phyloP scores from a whole-genome alignment of 306 rosid genomes.

The Coriaria nepalensis region DNA sequence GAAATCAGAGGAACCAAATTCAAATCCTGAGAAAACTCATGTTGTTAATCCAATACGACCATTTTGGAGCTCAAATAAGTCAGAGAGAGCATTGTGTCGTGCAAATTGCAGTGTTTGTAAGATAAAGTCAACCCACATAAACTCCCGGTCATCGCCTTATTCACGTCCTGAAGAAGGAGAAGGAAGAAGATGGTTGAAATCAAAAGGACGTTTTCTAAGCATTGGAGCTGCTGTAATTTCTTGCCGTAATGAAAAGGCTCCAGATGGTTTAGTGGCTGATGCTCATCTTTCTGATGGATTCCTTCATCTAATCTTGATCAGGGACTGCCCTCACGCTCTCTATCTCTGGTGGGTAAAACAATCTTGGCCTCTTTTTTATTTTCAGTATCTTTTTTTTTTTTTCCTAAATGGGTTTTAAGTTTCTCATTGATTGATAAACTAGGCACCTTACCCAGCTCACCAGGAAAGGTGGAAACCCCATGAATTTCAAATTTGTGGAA shows the following conservation, averaged over 20 bases:
- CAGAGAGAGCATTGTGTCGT: conserved; percentile 48
- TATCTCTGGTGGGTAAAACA: conserved; percentile 53
- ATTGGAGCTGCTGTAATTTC: conserved; percentile 91
- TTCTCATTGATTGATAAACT: conserved; percentile 4
- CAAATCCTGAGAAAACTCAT: no score
- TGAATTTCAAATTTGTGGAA: conserved; percentile 74
- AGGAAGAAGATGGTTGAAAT: conserved; percentile 54
- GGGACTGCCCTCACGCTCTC: conserved; percentile 66
- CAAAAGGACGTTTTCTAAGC: conserved; percentile 72
- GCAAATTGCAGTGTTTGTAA: conserved; percentile 58
- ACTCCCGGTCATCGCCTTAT: conserved; percentile 24
- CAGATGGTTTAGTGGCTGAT: conserved; percentile 90
- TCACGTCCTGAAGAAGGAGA: conserved; percentile 32
- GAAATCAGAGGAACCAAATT: conserved; percentile 42
- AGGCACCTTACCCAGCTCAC: conserved; percentile 92
- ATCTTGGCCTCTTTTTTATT: neutral
- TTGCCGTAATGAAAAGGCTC: conserved; percentile 79
- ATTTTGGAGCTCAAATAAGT: no score
- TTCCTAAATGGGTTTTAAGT: no score
- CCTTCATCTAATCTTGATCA: conserved; percentile 70
- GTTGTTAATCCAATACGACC: no score
- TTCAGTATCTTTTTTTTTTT: neutral
- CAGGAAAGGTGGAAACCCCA: conserved; percentile 66
- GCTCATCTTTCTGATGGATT: conserved; percentile 97
- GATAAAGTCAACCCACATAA: conserved; percentile 19